A percentile compares a stretch with the other conserved stretches of the same genome.
These are phyloP conservation scores for Athelia sp. DNA, from an alignment of 1,284 basidiomycete genomes.

Conservation along the genomic window DNA sequence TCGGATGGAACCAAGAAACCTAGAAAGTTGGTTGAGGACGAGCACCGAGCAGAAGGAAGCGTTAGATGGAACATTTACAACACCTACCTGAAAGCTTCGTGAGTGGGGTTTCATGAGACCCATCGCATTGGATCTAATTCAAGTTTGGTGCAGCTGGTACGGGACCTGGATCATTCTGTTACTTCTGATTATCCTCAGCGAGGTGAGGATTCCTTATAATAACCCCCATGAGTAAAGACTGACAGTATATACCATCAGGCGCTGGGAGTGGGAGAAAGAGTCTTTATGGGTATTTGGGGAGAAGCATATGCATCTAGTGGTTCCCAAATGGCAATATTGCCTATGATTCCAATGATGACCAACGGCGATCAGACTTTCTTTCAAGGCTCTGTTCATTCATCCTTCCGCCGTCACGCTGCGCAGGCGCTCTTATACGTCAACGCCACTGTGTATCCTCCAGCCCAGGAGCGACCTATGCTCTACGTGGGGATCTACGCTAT, in stretches of 20 bases:
- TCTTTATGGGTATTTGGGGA: conserved; percentile 39
- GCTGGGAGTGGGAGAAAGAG: conserved; percentile 40
- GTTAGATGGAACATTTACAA: conserved; percentile 66
- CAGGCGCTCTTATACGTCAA: conserved; percentile 2
- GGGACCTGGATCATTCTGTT: conserved; percentile 42
- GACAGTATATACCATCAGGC: conserved; percentile 8
- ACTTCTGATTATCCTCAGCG: conserved; percentile 22
- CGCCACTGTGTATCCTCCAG: conserved; percentile 29
- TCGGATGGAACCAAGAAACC: conserved; percentile 32
- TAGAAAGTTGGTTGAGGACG: conserved; percentile 49
- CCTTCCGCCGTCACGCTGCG: conserved; percentile 9
- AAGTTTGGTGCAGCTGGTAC: conserved; percentile 34
- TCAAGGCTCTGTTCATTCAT: conserved; percentile 8
- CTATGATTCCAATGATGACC: conserved; percentile 21
- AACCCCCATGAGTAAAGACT: too few relatives aligned
- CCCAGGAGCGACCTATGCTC: conserved; percentile 42
- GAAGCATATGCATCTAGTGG: too few relatives aligned
- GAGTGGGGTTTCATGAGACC: conserved; percentile 6
- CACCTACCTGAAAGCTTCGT: conserved; percentile 57
- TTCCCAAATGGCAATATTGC: conserved; percentile 20
- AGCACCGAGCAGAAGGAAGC: conserved; percentile 53
- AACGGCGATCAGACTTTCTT: conserved; percentile 10
- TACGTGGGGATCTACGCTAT: conserved; percentile 44
- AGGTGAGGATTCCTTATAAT: too few relatives aligned
- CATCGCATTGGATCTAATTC: not conserved